phyloP scores from a whole-genome alignment of 768 basidiomycete species.

The Suillus sp. region DNA sequence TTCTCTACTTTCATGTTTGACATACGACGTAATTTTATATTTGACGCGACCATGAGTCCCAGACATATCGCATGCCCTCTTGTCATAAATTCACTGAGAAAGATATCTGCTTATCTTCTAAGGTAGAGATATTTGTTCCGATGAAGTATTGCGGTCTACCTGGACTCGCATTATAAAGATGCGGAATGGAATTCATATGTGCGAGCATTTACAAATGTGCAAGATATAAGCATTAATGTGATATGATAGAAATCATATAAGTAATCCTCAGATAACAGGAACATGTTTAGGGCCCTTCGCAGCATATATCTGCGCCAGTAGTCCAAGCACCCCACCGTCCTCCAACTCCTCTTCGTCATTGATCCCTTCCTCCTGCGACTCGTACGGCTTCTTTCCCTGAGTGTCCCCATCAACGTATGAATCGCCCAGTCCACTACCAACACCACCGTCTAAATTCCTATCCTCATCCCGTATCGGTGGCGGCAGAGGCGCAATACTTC shows the following conservation, averaged over 20 bases:
- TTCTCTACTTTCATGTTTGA: not conserved
- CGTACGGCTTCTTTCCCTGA: conserved; percentile 40
- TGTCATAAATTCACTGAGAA: too few relatives aligned
- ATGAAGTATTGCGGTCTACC: too few relatives aligned
- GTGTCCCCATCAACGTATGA: conserved; percentile 74
- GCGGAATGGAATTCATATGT: not conserved
- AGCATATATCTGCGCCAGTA: conserved; percentile 87
- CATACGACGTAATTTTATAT: not conserved
- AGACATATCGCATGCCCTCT: not conserved
- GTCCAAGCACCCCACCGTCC: conserved; percentile 82
- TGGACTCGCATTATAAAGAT: not conserved
- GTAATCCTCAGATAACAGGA: conserved; percentile 42
- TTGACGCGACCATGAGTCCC: not conserved
- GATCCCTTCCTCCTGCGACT: conserved; percentile 47
- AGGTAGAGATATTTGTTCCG: too few relatives aligned
- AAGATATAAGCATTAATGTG: not conserved
- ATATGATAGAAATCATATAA: not conserved
- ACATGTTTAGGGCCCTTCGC: conserved; percentile 51
- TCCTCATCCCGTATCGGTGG: conserved; percentile 46
- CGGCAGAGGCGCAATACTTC: conserved; percentile 41
- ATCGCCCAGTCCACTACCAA: conserved; percentile 62
- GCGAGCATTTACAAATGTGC: not conserved
- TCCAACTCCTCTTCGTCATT: conserved; percentile 67
- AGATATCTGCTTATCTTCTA: too few relatives aligned
- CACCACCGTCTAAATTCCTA: conserved; percentile 51